Conservation (phyloP, 495 filamentous ascomycete species). For the Aspergillus cristatus region DNA sequence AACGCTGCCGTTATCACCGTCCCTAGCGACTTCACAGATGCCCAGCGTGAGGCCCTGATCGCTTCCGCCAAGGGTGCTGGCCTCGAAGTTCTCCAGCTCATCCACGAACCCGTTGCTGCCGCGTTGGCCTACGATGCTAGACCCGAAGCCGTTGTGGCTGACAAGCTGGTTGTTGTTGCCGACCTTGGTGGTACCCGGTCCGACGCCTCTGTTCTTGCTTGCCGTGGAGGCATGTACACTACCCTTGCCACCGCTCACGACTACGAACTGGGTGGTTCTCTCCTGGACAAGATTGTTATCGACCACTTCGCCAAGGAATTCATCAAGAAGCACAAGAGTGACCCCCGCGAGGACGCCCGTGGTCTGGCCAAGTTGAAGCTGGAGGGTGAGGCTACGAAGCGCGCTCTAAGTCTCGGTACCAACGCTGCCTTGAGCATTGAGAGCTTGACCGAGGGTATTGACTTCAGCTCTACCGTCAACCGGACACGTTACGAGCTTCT, state of each 20-base stretch:
- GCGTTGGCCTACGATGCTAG: constrained; percentile 88
- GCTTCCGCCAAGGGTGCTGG: constrained; percentile 72
- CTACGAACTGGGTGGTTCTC: constrained; percentile 75
- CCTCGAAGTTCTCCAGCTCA: constrained; percentile 83
- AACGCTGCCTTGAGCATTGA: constrained; percentile 89
- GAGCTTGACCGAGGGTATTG: constrained; percentile 74
- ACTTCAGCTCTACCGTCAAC: constrained; percentile 88
- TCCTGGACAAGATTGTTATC: constrained; percentile 80
- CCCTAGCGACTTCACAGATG: constrained; percentile 84
- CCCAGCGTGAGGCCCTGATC: constrained; percentile 71
- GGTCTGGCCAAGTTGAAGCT: constrained; percentile 86
- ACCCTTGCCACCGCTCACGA: constrained; percentile 90
- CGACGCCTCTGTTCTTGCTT: constrained; percentile 83
- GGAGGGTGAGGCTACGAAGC: constrained; percentile 83
- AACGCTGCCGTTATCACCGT: constrained; percentile 89
- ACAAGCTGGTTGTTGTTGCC: constrained; percentile 87
- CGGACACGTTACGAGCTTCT: constrained; percentile 89
- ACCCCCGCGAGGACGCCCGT: constrained; percentile 72
- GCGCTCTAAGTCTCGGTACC: constrained; percentile 76
- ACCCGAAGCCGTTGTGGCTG: constrained; percentile 59
- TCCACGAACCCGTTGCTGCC: constrained; percentile 87
- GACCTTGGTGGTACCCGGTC: constrained; percentile 90
- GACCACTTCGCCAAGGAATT: constrained; percentile 99
- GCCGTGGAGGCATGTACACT: constrained; percentile 91
- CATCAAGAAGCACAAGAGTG: constrained; percentile 83